Evolutionary conservation across 164 flowering plant genomes (phyloP), one percentile per base, ranked within the genome.

Genomic region (Magnolia kwangsiensis): DNA sequence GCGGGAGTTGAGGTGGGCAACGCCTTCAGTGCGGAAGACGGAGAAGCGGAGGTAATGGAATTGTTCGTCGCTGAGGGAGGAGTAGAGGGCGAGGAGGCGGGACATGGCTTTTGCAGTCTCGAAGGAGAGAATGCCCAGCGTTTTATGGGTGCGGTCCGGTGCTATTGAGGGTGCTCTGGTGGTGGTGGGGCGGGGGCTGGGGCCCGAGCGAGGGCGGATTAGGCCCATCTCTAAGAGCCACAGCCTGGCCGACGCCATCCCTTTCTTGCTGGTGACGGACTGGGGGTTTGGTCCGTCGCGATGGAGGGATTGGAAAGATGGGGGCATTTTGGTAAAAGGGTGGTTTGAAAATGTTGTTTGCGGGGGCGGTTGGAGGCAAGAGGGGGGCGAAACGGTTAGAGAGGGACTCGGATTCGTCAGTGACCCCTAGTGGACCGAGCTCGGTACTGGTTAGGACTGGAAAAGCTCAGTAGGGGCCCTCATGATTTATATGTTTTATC

Each of bases 21-120:
- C 87, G 63, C 96, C 97, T 27, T 75, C 31, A 0, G 90, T 80
- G 50, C 68, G 72, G 7, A 90, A 67, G 63, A 85, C 68, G 19
- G 79, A 78, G 8, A 70, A 71, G 1, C 82, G 78, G 58, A 95
- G 91, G 31, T 77, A 81, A 8, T 3, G 8, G 65, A 90, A 58
- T 69, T 93, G 89, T 0, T 63, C 78, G 8, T 90, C 92, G 13
- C 90, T 79, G 24, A 95, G 84, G 11, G 96, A 89, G n/a, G 78
- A 83, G 84, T 92, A 83, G 8, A 95, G 85, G 0, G 88, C 81
- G 13, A 92, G 49, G 50, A 89, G 84, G 4, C 89, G 85, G 6
- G 96, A 87, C 94, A 95, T 90, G 78, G 84, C 78, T 61, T 86
- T 90, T 13, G 96, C 97, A 0, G 90, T 76, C 81, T 95, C 97